Percentiles rank a stretch among this genome's conserved stretches.
Evolutionary conservation across 2,329 filamentous ascomycete genomes (phyloP).

Genomic region (Alternaria arbusti): DNA sequence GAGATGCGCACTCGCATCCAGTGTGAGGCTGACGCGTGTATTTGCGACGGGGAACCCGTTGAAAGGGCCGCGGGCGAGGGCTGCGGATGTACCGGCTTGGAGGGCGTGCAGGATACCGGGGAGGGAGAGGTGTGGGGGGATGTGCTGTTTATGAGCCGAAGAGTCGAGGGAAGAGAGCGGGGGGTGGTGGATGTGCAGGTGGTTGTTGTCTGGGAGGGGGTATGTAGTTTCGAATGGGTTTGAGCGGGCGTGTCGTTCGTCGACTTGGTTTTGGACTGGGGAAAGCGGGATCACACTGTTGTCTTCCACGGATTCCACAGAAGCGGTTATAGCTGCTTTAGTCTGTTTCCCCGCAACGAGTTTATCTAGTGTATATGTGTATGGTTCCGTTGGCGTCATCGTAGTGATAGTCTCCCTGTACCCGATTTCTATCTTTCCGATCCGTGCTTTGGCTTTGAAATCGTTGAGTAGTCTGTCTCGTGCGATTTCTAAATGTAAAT

Average conservation of each 20-base stretch:
- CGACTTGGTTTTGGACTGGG: conserved; percentile 20
- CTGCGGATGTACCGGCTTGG: conserved; percentile 80
- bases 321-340: conserved; percentile 76
- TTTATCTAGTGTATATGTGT: conserved; percentile 74
- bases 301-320: conserved; percentile 65
- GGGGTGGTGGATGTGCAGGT: conserved; percentile 64
- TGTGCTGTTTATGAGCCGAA: conserved; percentile 50
- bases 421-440: conserved; percentile 92
- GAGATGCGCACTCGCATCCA: conserved; percentile 70
- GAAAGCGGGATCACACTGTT: conserved; percentile 16
- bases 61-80: conserved; percentile 82
- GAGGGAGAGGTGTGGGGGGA: conserved; percentile 62
- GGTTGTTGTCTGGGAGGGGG: conserved; percentile 69
- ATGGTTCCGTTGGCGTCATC: conserved; percentile 55
- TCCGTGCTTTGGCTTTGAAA: conserved; percentile 82
- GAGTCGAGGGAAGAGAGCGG: conserved; percentile 52
- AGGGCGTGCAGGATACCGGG: conserved; percentile 62
- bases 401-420: conserved; percentile 83
- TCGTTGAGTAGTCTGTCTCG: conserved; percentile 86
- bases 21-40: conserved; percentile 71
- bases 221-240: conserved; percentile 38
- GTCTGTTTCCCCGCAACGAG: conserved; percentile 80
- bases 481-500: conserved; percentile 92
- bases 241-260: conserved; percentile 35
- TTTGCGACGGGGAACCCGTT: conserved; percentile 81